phyloP scores from a whole-genome alignment of 768 basidiomycete species.

The Russula sp. region DNA sequence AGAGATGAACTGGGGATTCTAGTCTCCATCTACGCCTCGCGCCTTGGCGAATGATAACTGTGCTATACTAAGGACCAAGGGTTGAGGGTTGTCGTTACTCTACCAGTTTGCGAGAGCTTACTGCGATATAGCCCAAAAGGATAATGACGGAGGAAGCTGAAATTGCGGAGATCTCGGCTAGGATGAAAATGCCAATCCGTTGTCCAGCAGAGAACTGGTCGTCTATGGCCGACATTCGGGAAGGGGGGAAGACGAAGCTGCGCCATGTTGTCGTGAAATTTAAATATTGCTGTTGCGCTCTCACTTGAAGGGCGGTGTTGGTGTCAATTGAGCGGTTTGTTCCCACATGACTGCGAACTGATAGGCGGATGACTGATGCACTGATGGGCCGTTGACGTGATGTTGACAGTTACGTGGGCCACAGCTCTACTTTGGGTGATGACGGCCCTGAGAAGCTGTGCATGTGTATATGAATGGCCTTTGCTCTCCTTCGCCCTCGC shows the following conservation, averaged over 20 bases:
- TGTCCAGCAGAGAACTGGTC: slow-evolving; percentile 20
- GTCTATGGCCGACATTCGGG: not conserved
- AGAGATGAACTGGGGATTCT: slow-evolving; percentile 26
- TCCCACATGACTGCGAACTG: too few relatives aligned
- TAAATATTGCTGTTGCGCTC: not conserved
- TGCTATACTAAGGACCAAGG: slow-evolving; percentile 16
- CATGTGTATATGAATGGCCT: slow-evolving; percentile 11
- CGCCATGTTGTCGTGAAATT: not conserved
- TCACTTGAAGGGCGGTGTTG: too few relatives aligned
- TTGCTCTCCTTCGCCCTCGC: not conserved
- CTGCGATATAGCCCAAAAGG: slow-evolving; percentile 24
- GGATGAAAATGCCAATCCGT: slow-evolving; percentile 25
- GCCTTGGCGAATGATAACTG: slow-evolving; percentile 18
- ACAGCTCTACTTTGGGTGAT: not conserved
- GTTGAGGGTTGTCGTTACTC: not conserved
- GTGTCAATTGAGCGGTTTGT: too few relatives aligned
- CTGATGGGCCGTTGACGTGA: too few relatives aligned
- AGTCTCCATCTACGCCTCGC: slow-evolving; percentile 19
- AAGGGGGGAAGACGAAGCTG: not conserved
- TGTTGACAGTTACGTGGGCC: too few relatives aligned
- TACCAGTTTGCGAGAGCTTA: slow-evolving; percentile 10
- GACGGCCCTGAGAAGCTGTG: not conserved
- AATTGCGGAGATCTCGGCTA: slow-evolving; percentile 24
- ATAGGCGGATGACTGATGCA: too few relatives aligned
- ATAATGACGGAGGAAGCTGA: slow-evolving; percentile 23